A percentile compares a stretch with the other conserved stretches of the same genome.
Conservation (phyloP, 345 rosid species). For the Carallia pectinifolia region DNA sequence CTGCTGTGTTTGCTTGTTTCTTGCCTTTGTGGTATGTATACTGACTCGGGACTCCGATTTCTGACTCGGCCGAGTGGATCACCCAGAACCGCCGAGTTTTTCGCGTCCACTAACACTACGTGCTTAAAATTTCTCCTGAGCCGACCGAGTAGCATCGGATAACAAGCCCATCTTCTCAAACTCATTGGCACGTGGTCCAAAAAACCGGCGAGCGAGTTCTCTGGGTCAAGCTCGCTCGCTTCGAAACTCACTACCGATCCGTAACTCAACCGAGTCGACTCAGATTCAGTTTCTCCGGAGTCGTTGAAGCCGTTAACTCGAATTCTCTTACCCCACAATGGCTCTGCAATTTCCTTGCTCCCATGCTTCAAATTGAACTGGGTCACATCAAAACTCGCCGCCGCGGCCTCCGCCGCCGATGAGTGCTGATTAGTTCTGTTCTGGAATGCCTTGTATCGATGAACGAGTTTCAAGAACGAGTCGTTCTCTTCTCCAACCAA, state of each 20-base stretch:
- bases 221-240: constrained; percentile 78
- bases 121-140: constrained; percentile 76
- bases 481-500: constrained; percentile 62
- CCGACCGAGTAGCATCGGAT: constrained; percentile 85
- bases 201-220: constrained; percentile 78
- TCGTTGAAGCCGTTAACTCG: constrained; percentile 24
- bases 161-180: constrained; percentile 83
- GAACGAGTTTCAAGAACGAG: constrained; percentile 59
- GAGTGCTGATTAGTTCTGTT: constrained; percentile 28
- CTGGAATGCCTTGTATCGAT: constrained; percentile 19
- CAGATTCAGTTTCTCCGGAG: constrained; percentile 19
- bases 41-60: constrained; percentile 58
- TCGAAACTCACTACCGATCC: constrained; percentile 86
- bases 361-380: constrained; percentile 34
- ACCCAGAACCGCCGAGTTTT: constrained; percentile 41
- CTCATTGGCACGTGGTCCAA: constrained; percentile 65
- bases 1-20: constrained; percentile 23
- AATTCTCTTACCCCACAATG: constrained; percentile 77
- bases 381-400: constrained; percentile 38
- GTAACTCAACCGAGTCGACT: constrained; percentile 53
- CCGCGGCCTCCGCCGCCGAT: not conserved
- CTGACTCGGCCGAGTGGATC: constrained; percentile 73
- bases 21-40: constrained; percentile 24
- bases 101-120: constrained; percentile 57
- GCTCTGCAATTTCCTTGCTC: constrained; percentile 46